Base-by-base conservation (phyloP, 768 basidiomycete species). In the Boletus reticulatus region DNA sequence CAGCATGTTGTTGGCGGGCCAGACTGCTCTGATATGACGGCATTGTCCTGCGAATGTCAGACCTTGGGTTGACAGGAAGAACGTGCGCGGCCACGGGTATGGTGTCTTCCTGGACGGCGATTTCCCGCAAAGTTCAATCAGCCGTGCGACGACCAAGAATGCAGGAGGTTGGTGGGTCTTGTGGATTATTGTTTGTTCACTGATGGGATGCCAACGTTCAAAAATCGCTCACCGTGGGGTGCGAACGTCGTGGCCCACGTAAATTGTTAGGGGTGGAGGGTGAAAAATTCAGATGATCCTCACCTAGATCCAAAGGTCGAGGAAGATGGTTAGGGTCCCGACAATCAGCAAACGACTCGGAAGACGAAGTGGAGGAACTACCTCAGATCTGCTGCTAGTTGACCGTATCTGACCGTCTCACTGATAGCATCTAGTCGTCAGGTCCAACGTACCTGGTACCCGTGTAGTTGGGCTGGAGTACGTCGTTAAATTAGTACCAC, bases 211-310 rank as follows among this genome's bases (percentile, higher is more conserved):
- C 8, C 6, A 34, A 27, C 16, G 2, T 44, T 44, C 27, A 42
- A 47, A 34, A 63, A 51, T 19, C 24, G 39, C 24, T 34, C 24
- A 46, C 36, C 57, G 13, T 46, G 37, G 31, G 36, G n/a, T 50
- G 22, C 34, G 32, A 52, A 29, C 24, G 13, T 41, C n/a, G 3
- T 13, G 13, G 32, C 43, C 27, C 39, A 34, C 22, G 32, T n/a
- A 24, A 19, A 17, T 38, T 14, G 3, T 17, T 13, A 19, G 16
- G 16, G 14, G 6, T 17, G 24, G 50, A n/a, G n/a, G n/a, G n/a
- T n/a, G 2, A 29, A 6, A 13, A 13, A 45, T 10, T 16, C 32
- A 14, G 19, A 43, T 38, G 8, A 29, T 42, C 31, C 20, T n/a
- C 14, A n/a, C 52, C 36, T 36, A 36, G 32, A 48, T 22, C 8